Conservation (phyloP, 768 basidiomycete genomes). For the Rhodotorula diobovata region DNA sequence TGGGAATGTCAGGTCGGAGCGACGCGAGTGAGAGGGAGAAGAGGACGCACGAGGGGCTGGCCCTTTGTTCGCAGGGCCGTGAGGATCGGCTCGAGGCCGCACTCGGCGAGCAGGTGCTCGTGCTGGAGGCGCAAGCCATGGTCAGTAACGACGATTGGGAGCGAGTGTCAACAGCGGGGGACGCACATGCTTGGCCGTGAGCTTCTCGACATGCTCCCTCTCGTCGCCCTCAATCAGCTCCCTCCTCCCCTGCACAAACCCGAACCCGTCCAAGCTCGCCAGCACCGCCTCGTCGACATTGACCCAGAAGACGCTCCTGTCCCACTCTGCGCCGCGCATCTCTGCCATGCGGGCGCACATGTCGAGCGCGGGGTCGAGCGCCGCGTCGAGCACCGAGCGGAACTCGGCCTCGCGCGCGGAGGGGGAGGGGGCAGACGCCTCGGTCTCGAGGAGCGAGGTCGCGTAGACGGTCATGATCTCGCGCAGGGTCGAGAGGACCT, state of each 20-base stretch:
- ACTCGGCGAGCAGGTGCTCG: slow-evolving; percentile 38
- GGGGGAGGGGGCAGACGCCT: slow-evolving; percentile 46
- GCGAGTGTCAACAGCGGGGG: neutral
- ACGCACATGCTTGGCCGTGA: slow-evolving; percentile 80
- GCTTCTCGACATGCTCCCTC: slow-evolving; percentile 58
- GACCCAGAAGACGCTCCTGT: slow-evolving; percentile 72
- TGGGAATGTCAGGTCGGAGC: no score
- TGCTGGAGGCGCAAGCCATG: neutral
- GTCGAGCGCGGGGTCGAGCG: slow-evolving; percentile 75
- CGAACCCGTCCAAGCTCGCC: slow-evolving; percentile 54
- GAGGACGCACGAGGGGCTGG: slow-evolving; percentile 45
- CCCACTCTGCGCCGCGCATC: slow-evolving; percentile 60
- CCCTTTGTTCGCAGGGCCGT: slow-evolving; percentile 47
- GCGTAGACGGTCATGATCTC: slow-evolving; percentile 87
- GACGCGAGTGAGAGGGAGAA: neutral
- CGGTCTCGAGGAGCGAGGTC: slow-evolving; percentile 70
- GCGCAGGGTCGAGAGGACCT: slow-evolving; percentile 74
- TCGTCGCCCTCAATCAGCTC: slow-evolving; percentile 59
- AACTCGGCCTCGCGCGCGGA: slow-evolving; percentile 53
- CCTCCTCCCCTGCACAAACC: slow-evolving; percentile 63
- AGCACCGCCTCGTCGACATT: slow-evolving; percentile 78
- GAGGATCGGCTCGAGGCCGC: slow-evolving; percentile 50
- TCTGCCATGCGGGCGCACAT: slow-evolving; percentile 67
- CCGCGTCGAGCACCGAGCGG: slow-evolving; percentile 70
- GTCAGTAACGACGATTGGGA: neutral